Base-by-base conservation (phyloP, 176 grass and related monocot genomes). In the Juncus inflexus region DNA sequence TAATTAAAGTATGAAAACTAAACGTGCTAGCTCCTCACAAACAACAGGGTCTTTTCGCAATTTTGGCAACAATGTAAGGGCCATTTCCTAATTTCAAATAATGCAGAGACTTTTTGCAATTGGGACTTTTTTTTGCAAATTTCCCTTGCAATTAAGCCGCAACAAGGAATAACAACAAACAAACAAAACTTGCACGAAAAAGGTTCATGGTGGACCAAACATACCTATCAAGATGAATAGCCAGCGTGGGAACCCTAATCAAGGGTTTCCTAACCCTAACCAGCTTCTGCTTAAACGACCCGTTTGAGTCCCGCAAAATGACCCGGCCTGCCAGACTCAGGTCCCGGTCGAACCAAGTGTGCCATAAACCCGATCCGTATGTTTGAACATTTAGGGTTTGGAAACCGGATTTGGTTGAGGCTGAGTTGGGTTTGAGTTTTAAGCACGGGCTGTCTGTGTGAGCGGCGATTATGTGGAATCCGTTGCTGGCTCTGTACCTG, bases 191-290 rank as follows among this genome's bases (percentile, higher is more conserved):
- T 47, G 9, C 43, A 47, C 43, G 43, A 9, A 47, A 0, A 47
- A 1, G 43, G 43, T 2, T 9, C 43, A 1, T 47, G 43, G 9
- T 6, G 9, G 6, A 47, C 43, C 43, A 47, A 47, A 71, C 67
- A 42, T 85, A 96, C 91, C 91, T 75, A 83, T 96, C 80, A 77
- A 96, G 91, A 88, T 96, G 91, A 78, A 96, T 96, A 47, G 91
- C 91, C 70, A 96, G 77, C 63, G 91, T 96, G 0, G 91, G 87
- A 63, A 96, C 87, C 50, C 91, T 84, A 69, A 90, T 75, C 66
- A 96, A 57, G 12, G 91, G 91, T 54, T 78, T 90, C 69, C 64
- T 86, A 70, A 96, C 79, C 81, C 84, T 96, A 39, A 96, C 91
- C 70, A 96, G 87, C 70, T 78, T 79, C 66, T 90, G 91, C 56